Base-by-base conservation (phyloP, 2,329 filamentous ascomycete species). In the Fusarium bulbicola region DNA sequence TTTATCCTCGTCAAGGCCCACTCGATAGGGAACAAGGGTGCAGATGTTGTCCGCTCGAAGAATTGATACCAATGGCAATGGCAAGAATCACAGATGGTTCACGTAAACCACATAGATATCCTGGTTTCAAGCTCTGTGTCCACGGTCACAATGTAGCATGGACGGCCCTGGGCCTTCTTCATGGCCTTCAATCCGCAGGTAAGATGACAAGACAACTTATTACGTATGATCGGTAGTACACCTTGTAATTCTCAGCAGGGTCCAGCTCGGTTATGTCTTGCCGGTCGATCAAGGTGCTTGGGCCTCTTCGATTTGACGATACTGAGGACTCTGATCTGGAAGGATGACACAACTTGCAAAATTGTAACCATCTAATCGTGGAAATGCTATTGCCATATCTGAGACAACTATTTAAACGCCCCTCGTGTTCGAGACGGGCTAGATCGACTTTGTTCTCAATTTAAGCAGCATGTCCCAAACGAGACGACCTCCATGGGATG, bases 181-280 rank as follows among this genome's bases (percentile, higher is more conserved):
- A n/a, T n/a, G 36, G 34, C 26, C 36, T 54, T 54, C 15, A 28
- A 54, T 42, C 12, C 26, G 12, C 26, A n/a, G 20, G 50, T 16
- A 20, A 32, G 30, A 43, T 30, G 42, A 50, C 49, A 26, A 52
- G 32, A 52, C 24, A 36, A 21, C 49, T 12, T 52, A 9, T 46
- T 66, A 61, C 59, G 54, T 60, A 54, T 53, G 20, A 54, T 54
- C 49, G 45, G 43, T 59, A 65, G 52, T 66, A 37, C 26, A 66
- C 63, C 21, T 63, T 57, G 49, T 63, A 53, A 64, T 62, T 70
- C 59, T 63, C 43, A 66, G 66, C 62, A 74, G 70, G 73, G 73
- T 68, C 70, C 36, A 67, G 37, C 61, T 77, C 64, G 58, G 66
- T 70, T 76, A 61, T 66, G 61, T 46, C 68, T 63, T 76, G 63